phyloP scores from a whole-genome alignment of 805 yeast species.

The Phaffomyces thermotolerans region DNA sequence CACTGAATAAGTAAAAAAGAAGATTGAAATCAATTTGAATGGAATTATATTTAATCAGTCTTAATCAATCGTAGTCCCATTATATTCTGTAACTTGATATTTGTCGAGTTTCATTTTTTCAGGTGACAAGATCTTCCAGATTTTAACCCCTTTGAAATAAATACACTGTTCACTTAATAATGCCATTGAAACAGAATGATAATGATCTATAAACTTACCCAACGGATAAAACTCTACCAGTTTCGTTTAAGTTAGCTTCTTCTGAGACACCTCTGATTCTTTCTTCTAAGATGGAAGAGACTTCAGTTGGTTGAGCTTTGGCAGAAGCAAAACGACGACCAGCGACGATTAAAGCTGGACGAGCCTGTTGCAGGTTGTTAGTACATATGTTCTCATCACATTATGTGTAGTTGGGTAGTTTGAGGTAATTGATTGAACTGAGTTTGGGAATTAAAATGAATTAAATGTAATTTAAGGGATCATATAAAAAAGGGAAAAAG shows the following conservation, averaged over 20 bases:
- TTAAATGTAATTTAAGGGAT: too few species aligned
- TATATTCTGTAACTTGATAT: too few species aligned
- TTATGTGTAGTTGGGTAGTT: neutral
- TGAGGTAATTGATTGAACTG: neutral
- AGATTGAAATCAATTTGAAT: too few species aligned
- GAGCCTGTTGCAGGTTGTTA: slow-evolving; percentile 44
- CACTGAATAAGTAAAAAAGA: too few species aligned
- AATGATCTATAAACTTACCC: slow-evolving; percentile 50
- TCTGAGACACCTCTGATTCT: slow-evolving; percentile 98
- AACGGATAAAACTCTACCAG: slow-evolving; percentile 98
- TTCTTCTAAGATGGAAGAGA: slow-evolving; percentile 97
- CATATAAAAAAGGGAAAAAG: too few species aligned
- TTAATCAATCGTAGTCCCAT: too few species aligned
- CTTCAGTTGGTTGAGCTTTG: slow-evolving; percentile 99
- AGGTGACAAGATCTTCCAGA: too few species aligned
- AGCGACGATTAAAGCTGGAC: slow-evolving; percentile 59
- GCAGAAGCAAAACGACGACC: slow-evolving; percentile 81
- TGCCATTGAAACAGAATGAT: neutral
- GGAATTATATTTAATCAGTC: too few species aligned
- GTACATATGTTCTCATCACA: slow-evolving; percentile 6
- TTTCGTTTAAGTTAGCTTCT: slow-evolving; percentile 96
- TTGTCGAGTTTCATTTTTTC: too few species aligned
- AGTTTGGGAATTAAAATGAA: neutral
- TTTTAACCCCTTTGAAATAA: neutral
- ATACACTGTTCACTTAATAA: neutral